A percentile compares a stretch with the other conserved stretches of the same genome.
phyloP scores from a whole-genome alignment of 2,329 filamentous ascomycete species.

The Fusarium sp. region DNA sequence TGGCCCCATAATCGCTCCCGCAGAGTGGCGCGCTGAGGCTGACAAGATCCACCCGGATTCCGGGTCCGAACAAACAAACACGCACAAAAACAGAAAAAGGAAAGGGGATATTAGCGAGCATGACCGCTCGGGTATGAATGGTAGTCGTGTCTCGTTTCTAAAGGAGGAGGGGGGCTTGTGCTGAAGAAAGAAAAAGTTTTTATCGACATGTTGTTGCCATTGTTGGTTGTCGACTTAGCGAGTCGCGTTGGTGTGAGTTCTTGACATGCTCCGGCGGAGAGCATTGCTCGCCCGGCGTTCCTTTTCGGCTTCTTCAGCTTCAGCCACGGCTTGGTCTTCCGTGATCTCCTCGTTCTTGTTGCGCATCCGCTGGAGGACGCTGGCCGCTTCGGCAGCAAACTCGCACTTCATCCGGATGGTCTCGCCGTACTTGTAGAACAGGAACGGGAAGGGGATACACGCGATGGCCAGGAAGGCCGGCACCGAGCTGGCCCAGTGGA shows the following conservation, averaged over 20 bases:
- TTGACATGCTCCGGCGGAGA: conserved; percentile 33
- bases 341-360: conserved; percentile 45
- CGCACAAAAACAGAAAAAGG: background rate
- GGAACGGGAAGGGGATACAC: conserved; percentile 79
- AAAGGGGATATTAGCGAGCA: background rate
- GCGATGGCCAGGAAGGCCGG: conserved; percentile 79
- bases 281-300: conserved; percentile 41
- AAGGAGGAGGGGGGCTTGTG: background rate
- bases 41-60: background rate
- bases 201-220: background rate
- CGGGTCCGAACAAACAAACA: background rate
- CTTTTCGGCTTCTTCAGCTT: conserved; percentile 42
- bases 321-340: conserved; percentile 44
- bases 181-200: background rate
- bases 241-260: conserved; percentile 13
- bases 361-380: conserved; percentile 64
- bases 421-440: conserved; percentile 79
- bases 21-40: background rate
- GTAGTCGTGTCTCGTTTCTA: background rate
- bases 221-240: background rate
- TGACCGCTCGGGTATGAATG: background rate
- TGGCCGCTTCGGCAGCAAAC: conserved; percentile 75
- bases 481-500: conserved; percentile 80
- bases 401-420: conserved; percentile 75
- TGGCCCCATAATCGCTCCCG: background rate